phyloP scores from a whole-genome alignment of 768 basidiomycete species.

The Macrolepiota fuliginosa region DNA sequence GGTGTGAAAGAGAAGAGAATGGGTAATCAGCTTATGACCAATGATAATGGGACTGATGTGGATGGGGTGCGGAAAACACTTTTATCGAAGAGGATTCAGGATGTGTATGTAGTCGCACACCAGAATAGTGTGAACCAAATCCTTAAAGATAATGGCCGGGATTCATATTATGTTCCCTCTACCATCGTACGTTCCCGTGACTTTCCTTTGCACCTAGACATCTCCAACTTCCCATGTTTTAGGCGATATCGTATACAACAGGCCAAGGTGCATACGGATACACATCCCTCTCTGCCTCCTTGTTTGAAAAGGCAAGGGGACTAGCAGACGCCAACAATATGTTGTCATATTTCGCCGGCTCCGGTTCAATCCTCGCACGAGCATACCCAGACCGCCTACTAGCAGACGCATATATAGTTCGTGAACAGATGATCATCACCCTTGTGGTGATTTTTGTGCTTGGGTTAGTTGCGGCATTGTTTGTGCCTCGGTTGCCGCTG shows the following conservation, averaged over 20 bases:
- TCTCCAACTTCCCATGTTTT: constrained; percentile 35
- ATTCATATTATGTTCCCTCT: constrained; percentile 40
- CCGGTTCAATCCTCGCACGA: constrained; percentile 32
- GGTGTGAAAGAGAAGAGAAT: no score
- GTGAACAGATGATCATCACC: constrained; percentile 21
- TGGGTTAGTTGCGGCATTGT: constrained; percentile 27
- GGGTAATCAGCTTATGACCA: no score
- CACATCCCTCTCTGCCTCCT: constrained; percentile 29
- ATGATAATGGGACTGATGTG: constrained; percentile 14
- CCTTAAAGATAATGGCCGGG: constrained; percentile 28
- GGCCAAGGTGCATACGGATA: constrained; percentile 35
- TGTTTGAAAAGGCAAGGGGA: constrained; percentile 32
- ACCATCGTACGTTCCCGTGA: constrained; percentile 28
- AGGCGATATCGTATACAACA: no score
- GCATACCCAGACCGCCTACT: constrained; percentile 29
- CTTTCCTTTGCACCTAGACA: background rate
- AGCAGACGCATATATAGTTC: constrained; percentile 24
- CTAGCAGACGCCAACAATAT: constrained; percentile 36
- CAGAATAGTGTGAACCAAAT: constrained; percentile 36
- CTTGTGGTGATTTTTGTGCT: constrained; percentile 26
- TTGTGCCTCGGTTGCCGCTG: constrained; percentile 23
- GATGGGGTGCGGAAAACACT: constrained; percentile 23
- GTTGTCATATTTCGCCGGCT: constrained; percentile 39
- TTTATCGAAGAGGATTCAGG: constrained; percentile 24
- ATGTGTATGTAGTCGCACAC: constrained; percentile 29